Evolutionary conservation across 495 filamentous ascomycete species (phyloP).

Genomic region (Xylaria longipes): DNA sequence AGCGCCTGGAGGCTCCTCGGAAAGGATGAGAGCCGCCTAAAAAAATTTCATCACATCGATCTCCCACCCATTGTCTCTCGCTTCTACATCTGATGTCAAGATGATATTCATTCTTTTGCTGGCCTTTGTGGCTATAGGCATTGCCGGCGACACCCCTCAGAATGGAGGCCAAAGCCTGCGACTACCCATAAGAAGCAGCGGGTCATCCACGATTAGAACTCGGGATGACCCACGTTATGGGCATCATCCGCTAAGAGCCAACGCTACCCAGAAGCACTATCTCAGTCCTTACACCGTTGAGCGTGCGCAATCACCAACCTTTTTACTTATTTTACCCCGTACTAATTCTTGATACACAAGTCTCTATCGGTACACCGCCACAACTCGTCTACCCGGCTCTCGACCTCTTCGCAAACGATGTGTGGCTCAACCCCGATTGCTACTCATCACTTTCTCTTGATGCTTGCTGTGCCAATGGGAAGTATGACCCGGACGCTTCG

Average conservation of each 20-base stretch:
- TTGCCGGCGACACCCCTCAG: conserved; percentile 6
- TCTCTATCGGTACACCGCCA: conserved; percentile 20
- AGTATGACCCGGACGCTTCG: conserved; percentile 18
- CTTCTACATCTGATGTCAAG: conserved; percentile 1
- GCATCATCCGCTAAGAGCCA: conserved; percentile 13
- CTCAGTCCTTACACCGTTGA: conserved; percentile 29
- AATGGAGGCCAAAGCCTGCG: conserved; percentile 15
- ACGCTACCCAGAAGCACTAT: conserved; percentile 21
- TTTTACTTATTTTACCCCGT: background rate
- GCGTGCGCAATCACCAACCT: background rate
- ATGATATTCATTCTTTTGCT: conserved; percentile 21
- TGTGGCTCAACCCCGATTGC: conserved; percentile 28
- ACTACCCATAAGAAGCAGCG: conserved; percentile 16
- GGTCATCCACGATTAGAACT: background rate
- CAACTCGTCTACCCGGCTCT: conserved; percentile 22
- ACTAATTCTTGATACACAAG: conserved; percentile 9
- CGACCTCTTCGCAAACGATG: conserved; percentile 17
- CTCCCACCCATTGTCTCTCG: background rate
- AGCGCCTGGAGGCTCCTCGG: background rate
- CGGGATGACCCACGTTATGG: conserved; percentile 17
- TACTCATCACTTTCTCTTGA: background rate
- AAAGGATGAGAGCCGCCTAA: background rate
- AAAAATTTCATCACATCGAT: background rate
- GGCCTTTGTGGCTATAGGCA: conserved; percentile 1
- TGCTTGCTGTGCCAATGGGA: conserved; percentile 19